Evolutionary conservation across 2,329 filamentous ascomycete species (phyloP).

Genomic region (Proliferodiscus dingleyae): DNA sequence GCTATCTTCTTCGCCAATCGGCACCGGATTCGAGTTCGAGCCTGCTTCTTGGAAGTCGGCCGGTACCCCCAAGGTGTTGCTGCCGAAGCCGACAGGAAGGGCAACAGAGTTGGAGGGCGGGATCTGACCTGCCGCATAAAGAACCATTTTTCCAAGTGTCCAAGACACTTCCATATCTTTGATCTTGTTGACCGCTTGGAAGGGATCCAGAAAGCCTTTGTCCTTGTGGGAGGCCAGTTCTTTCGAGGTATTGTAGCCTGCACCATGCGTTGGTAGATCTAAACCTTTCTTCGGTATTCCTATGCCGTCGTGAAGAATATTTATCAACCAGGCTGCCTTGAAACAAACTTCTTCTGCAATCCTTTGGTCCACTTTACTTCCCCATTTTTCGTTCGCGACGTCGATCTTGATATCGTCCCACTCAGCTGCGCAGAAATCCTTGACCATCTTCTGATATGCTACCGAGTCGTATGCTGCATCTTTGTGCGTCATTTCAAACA

Average conservation of each 20-base stretch:
- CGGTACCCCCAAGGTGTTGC: slow-evolving; percentile 62
- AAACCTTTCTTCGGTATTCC: slow-evolving; percentile 74
- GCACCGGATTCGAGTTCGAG: slow-evolving; percentile 38
- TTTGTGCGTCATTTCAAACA: slow-evolving; percentile 72
- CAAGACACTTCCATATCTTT: slow-evolving; percentile 90
- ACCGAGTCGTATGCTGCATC: slow-evolving; percentile 84
- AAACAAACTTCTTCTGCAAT: slow-evolving; percentile 88
- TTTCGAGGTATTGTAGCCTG: slow-evolving; percentile 65
- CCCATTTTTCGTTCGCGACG: slow-evolving; percentile 63
- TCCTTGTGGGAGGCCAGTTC: slow-evolving; percentile 63
- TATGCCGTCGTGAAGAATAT: slow-evolving; percentile 91
- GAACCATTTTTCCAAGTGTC: slow-evolving; percentile 93
- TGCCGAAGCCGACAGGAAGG: slow-evolving; percentile 87
- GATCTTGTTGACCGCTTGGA: slow-evolving; percentile 91
- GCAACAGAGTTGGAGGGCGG: slow-evolving; percentile 57
- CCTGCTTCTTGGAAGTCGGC: slow-evolving; percentile 81
- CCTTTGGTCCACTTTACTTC: slow-evolving; percentile 66
- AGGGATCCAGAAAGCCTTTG: slow-evolving; percentile 75
- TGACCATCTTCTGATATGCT: slow-evolving; percentile 80
- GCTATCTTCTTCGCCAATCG: slow-evolving; percentile 49
- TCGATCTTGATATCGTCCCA: slow-evolving; percentile 73
- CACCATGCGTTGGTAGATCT: slow-evolving; percentile 28
- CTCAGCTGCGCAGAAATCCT: slow-evolving; percentile 76
- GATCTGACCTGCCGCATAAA: slow-evolving; percentile 89
- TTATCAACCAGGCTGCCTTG: slow-evolving; percentile 97